A percentile compares a stretch with the other conserved stretches of the same genome.
Conservation (phyloP, 306 rosid genomes). For the Dryas octopetala region DNA sequence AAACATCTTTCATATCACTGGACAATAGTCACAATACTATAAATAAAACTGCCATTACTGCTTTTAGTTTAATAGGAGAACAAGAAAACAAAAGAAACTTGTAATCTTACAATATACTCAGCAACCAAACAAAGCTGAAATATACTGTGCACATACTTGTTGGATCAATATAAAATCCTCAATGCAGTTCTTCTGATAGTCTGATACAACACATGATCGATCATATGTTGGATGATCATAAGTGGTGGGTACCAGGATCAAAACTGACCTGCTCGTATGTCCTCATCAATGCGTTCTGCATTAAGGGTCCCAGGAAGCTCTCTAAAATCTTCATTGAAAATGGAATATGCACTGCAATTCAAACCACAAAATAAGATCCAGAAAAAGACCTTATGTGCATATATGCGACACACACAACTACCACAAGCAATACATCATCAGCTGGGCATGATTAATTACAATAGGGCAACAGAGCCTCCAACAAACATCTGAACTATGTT, state of each 20-base stretch:
- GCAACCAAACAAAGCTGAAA: background rate
- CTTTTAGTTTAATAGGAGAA: background rate
- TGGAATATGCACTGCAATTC: constrained; percentile 81
- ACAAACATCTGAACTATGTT: background rate
- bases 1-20: background rate
- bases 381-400: background rate
- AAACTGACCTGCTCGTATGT: constrained; percentile 82
- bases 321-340: constrained; percentile 90
- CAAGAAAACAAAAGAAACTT: background rate
- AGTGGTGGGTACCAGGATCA: constrained; percentile 36
- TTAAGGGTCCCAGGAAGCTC: constrained; percentile 93
- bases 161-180: background rate
- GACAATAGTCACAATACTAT: constrained; percentile 12
- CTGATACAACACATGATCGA: background rate
- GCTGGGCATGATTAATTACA: background rate
- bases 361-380: constrained; percentile 9
- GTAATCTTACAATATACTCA: background rate
- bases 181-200: background rate
- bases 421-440: background rate
- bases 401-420: background rate
- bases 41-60: constrained; percentile 8
- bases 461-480: background rate
- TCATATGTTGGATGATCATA: constrained; percentile 9
- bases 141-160: background rate
- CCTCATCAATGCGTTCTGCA: constrained; percentile 85